phyloP scores from a whole-genome alignment of 257 asterid species.

The Plantago ovata region DNA sequence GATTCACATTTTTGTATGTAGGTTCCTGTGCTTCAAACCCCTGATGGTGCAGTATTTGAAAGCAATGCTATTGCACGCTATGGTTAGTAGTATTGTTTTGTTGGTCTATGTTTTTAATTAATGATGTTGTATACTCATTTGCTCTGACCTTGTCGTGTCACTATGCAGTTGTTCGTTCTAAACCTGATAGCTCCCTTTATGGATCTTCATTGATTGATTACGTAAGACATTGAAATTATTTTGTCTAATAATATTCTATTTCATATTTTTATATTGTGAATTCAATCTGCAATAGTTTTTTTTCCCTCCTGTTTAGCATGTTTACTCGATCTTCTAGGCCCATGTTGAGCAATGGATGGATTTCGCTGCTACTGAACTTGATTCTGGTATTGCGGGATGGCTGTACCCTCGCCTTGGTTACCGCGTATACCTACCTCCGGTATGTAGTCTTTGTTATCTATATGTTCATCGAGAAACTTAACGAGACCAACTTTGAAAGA shows the following conservation, averaged over 20 bases:
- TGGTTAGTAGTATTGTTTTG: constrained; percentile 29
- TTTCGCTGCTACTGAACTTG: constrained; percentile 64
- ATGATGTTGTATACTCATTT: background rate
- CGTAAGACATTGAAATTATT: constrained; percentile 33
- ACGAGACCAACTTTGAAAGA: too few species aligned
- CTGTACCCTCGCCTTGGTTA: constrained; percentile 63
- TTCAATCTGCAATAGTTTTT: background rate
- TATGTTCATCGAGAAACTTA: background rate
- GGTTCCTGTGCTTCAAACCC: constrained; percentile 88
- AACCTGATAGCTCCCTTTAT: constrained; percentile 51
- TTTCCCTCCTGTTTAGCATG: too few species aligned
- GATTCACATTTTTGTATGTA: constrained; percentile 18
- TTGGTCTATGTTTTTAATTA: background rate
- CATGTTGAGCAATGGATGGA: constrained; percentile 85
- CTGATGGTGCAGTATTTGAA: constrained; percentile 75
- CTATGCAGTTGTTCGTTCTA: constrained; percentile 45
- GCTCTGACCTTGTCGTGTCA: constrained; percentile 14
- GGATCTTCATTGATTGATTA: constrained; percentile 68
- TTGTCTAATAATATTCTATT: background rate
- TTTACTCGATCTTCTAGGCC: constrained; percentile 33
- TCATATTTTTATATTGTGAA: background rate
- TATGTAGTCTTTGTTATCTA: constrained; percentile 21
- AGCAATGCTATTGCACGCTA: constrained; percentile 91
- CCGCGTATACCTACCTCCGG: constrained; percentile 43
- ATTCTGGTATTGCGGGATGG: constrained; percentile 45